Base-by-base conservation (phyloP, 352 stramenopile genomes). In the Globisporangium mamillatum region DNA sequence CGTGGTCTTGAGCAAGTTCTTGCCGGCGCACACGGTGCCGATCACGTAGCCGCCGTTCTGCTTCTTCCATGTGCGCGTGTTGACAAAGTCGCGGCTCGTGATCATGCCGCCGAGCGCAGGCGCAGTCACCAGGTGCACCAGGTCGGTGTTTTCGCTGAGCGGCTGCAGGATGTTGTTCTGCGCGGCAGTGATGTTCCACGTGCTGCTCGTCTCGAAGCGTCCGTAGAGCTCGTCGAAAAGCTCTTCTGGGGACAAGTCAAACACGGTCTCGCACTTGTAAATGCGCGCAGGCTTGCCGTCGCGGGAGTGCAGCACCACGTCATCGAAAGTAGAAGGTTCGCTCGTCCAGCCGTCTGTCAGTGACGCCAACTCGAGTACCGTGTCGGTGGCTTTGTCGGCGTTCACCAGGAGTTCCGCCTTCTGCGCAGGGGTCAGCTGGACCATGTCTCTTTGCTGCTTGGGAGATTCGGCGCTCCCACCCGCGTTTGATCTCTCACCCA, bases 21-120 rank as follows among this genome's bases (percentile, higher is more conserved):
- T 91, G 67, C 86, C 86, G 3, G 86, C 86, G 32, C 75, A 87
- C 24, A 69, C 83, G 64, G 78, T 92, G 14, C 69, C 78, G 25
- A 94, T 83, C 12, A 94, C 74, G 68, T 91, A 91, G 8, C 84
- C 82, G n/a, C 82, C 82, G 57, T 90, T 81, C 60, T 91, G 80
- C 50, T 87, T 83, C 44, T 79, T 79, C 86, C 84, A 92, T 56
- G 76, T 85, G 62, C 86, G 86, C 54, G 81, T 87, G 70, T 92
- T 92, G 12, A 94, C 75, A 72, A 94, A 94, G 72, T 94, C 86
- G 36, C 86, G 86, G 67, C 86, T 94, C 32, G 86, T 82, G 69
- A 94, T 89, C 74, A 94, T 86, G 18, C 86, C 86, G 9, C 76
- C 75, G 14, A 94, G 79, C 55, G 86, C 86, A 22, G 86, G 78